Evolutionary conservation across 2,329 filamentous ascomycete genomes (phyloP), one percentile per base, ranked within the genome.

Genomic region (Penicillium vulpinum): DNA sequence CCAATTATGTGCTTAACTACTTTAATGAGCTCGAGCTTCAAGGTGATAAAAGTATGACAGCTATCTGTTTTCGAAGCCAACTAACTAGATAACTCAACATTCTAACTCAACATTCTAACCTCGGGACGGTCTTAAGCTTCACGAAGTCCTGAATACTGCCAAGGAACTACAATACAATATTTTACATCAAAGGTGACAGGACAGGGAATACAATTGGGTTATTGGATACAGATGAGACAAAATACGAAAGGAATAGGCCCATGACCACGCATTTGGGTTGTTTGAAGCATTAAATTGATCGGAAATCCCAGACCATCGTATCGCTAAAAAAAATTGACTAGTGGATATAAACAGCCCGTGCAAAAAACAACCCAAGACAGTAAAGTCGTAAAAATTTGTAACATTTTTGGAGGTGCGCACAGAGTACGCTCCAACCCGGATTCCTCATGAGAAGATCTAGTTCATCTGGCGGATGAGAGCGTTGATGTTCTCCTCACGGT

Each of bases 401-500:
- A 61, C 51, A 57, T 54, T 64, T 67, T 66, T 62, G 13, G 47
- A 29, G 35, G 31, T 41, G 45, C 46, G 43, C 40, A 33, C 49
- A 40, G 13, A 49, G 36, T 50, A 29, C 36, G 43, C 50, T 18
- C 50, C 41, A 44, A 47, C 38, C 52, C 39, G 28, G 44, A 44
- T 35, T 47, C 49, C 33, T 56, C 53, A 54, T 29, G 33, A 53
- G 40, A 53, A 45, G 49, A 61, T 69, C 71, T 95, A 99, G 87
- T 97, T 97, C 94, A 97, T 97, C 84, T 96, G 91, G 81, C 91
- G 88, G 84, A 99, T 89, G 76, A 97, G 87, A 73, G 81, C 84
- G 82, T 97, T 97, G 87, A 97, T 97, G 83, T 92, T 88, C 74
- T 97, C 92, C 85, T 99, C 94, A 70, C 94, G 90, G 88, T 99